Percentiles rank a stretch among this genome's conserved stretches.
Conservation (phyloP, 352 stramenopile species). For the Globisporangium spiculum region DNA sequence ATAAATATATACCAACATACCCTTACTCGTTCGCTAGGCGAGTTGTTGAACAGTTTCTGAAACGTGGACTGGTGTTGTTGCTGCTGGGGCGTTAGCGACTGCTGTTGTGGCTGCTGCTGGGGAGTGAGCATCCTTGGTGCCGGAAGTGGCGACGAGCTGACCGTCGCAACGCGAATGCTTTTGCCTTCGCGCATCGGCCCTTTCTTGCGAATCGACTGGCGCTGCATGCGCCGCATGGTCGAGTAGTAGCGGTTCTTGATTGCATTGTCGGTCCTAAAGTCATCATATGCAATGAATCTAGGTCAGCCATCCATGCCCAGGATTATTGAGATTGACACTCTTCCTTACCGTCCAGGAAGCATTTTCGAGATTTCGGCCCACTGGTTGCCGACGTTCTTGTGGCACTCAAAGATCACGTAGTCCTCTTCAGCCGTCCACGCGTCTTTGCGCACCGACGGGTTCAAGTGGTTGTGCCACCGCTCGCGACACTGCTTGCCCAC, state of each 20-base stretch:
- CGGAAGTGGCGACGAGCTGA: slow-evolving; percentile 41
- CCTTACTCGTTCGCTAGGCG: slow-evolving; percentile 26
- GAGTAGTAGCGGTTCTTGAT: slow-evolving; percentile 93
- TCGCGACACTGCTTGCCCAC: slow-evolving; percentile 90
- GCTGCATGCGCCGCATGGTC: slow-evolving; percentile 87
- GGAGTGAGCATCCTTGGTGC: slow-evolving; percentile 16
- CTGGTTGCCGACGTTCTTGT: slow-evolving; percentile 91
- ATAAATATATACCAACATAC: slow-evolving; percentile 28
- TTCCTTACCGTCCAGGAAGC: slow-evolving; percentile 67
- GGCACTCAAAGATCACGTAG: slow-evolving; percentile 88
- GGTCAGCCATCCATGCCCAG: not conserved
- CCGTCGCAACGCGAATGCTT: slow-evolving; percentile 68
- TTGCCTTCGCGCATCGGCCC: slow-evolving; percentile 75
- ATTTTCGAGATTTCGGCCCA: slow-evolving; percentile 92
- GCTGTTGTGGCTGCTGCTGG: slow-evolving; percentile 13
- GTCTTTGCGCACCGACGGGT: slow-evolving; percentile 84
- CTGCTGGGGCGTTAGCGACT: slow-evolving; percentile 25
- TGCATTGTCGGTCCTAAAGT: slow-evolving; percentile 79
- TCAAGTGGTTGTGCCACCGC: slow-evolving; percentile 88
- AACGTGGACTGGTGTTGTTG: slow-evolving; percentile 37
- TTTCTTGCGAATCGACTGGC: slow-evolving; percentile 87
- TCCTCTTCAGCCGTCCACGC: slow-evolving; percentile 90
- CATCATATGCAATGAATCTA: not conserved
- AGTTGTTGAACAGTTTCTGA: slow-evolving; percentile 56
- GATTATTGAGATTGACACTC: not conserved